phyloP scores from a whole-genome alignment of 2,329 filamentous ascomycete genomes.

The Ploettnerulaceae sp. region DNA sequence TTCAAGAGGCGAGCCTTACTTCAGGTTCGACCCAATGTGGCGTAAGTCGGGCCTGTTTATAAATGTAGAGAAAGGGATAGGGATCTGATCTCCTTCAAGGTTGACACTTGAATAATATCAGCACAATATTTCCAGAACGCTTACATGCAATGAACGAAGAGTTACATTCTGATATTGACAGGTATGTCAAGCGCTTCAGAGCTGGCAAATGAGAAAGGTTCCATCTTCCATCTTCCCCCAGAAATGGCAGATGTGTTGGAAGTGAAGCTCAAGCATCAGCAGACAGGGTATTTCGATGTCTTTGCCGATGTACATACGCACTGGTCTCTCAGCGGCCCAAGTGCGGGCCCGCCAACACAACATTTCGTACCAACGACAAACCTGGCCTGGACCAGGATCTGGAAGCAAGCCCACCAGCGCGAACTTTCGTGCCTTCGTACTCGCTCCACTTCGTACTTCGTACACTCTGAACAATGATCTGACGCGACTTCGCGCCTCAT shows the following conservation, averaged over 20 bases:
- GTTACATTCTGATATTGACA: constrained; percentile 60
- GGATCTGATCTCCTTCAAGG: constrained; percentile 72
- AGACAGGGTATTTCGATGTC: no score
- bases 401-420: constrained; percentile 3
- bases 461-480: constrained; percentile 5
- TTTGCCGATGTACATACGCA: no score
- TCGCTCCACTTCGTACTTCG: no score
- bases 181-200: constrained; percentile 78
- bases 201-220: constrained; percentile 91
- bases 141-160: constrained; percentile 6
- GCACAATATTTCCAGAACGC: constrained; percentile 1
- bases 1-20: constrained; percentile 40
- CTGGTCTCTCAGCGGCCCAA: no score
- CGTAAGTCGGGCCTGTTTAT: constrained; percentile 74
- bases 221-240: constrained; percentile 53
- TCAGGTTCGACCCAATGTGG: constrained; percentile 81
- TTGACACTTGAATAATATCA: constrained; percentile 53
- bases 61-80: constrained; percentile 71
- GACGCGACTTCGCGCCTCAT: constrained; percentile 1
- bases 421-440: no score
- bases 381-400: no score
- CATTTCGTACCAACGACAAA: no score
- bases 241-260: background rate
- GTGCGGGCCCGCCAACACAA: no score
- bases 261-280: constrained; percentile 1